These are phyloP conservation scores for Plicaturopsis crispa DNA, from an alignment of 768 basidiomycete genomes.

Conservation along the genomic window DNA sequence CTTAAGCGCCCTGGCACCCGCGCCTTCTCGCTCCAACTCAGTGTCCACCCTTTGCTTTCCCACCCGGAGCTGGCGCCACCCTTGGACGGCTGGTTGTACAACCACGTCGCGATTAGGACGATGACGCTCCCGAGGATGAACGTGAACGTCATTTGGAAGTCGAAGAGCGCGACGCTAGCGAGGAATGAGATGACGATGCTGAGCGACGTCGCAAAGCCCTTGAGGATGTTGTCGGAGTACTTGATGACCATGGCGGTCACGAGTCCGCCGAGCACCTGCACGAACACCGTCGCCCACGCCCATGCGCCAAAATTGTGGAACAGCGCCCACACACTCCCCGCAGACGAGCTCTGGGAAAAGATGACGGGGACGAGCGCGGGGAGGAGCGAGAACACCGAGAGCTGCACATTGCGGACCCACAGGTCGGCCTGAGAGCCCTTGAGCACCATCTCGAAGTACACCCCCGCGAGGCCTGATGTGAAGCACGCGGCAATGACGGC, in stretches of 20 bases:
- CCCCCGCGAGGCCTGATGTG: slow-evolving; percentile 92
- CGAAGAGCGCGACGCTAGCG: slow-evolving; percentile 84
- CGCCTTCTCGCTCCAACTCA: background rate
- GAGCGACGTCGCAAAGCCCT: slow-evolving; percentile 93
- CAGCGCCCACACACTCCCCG: slow-evolving; percentile 39
- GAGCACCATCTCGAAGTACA: slow-evolving; percentile 97
- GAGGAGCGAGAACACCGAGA: slow-evolving; percentile 88
- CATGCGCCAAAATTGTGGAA: slow-evolving; percentile 84
- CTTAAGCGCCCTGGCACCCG: no score
- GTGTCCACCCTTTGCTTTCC: background rate
- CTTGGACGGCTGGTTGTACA: slow-evolving; percentile 72
- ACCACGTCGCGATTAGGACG: slow-evolving; percentile 84
- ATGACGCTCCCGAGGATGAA: slow-evolving; percentile 80
- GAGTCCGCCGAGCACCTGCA: slow-evolving; percentile 88
- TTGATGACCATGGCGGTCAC: slow-evolving; percentile 93
- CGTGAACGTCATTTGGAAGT: slow-evolving; percentile 78
- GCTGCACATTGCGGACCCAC: slow-evolving; percentile 95
- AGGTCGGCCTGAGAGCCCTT: slow-evolving; percentile 86
- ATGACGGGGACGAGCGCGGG: slow-evolving; percentile 80
- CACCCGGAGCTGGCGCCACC: slow-evolving; percentile 7
- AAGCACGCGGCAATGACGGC: slow-evolving; percentile 90
- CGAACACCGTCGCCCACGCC: slow-evolving; percentile 86
- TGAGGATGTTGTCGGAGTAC: slow-evolving; percentile 86
- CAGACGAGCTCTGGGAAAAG: slow-evolving; percentile 35
- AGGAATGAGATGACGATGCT: slow-evolving; percentile 94